A percentile compares a stretch with the other conserved stretches of the same genome.
These are phyloP conservation scores for Fomitopsis betulina DNA, from an alignment of 1,284 basidiomycete species.

Conservation along the genomic window DNA sequence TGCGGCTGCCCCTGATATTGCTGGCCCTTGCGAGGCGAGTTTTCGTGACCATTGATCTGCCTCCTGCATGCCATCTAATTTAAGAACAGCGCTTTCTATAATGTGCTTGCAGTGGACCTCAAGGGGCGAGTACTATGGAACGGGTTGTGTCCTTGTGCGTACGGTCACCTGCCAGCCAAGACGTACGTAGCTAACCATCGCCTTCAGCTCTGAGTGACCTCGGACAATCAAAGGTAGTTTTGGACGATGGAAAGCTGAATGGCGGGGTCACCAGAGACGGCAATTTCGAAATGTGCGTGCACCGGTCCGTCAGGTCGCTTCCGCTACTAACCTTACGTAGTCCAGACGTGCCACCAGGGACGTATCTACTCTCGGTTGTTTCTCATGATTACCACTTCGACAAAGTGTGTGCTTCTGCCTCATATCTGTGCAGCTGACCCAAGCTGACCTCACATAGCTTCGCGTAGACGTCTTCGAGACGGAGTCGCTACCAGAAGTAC, in stretches of 20 bases:
- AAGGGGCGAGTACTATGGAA: conserved; percentile 62
- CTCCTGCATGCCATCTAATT: neutral
- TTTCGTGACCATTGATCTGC: neutral
- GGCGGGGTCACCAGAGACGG: conserved; percentile 55
- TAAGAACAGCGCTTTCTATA: conserved; percentile 22
- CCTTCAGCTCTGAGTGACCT: conserved; percentile 36
- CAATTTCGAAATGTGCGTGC: conserved; percentile 57
- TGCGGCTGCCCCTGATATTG: conserved; percentile 20
- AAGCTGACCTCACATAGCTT: conserved; percentile 34
- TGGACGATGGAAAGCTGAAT: conserved; percentile 53
- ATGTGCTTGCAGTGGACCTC: conserved; percentile 45
- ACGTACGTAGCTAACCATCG: neutral
- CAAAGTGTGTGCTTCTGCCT: conserved; percentile 39
- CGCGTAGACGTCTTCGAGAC: conserved; percentile 58
- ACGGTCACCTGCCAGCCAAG: neutral
- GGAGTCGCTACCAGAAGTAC: conserved; percentile 45
- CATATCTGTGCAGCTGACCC: neutral
- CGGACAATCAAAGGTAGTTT: conserved; percentile 51
- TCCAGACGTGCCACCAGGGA: conserved; percentile 57
- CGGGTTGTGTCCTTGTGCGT: conserved; percentile 55
- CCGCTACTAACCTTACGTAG: conserved; percentile 29
- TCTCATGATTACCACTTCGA: conserved; percentile 68
- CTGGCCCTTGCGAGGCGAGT: conserved; percentile 21
- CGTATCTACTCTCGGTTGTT: conserved; percentile 61
- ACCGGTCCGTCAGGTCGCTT: neutral